Evolutionary conservation across 2,329 filamentous ascomycete genomes (phyloP), one percentile per base, ranked within the genome.

Genomic region (Penicillium sp.): DNA sequence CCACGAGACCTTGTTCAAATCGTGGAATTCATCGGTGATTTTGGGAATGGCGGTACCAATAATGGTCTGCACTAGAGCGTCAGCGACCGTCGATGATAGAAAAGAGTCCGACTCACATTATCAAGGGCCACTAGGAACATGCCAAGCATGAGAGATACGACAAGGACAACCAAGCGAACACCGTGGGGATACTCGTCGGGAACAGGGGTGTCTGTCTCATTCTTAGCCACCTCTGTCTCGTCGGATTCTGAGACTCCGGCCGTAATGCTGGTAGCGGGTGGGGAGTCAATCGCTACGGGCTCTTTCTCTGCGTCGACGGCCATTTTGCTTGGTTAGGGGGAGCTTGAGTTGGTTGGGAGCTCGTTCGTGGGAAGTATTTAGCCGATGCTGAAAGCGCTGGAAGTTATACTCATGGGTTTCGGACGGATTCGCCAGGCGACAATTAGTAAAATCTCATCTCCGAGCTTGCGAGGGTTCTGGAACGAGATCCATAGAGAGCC

Each of bases 1-100:
- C 79, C 79, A 81, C 21, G 71, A 71, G 4, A 79, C 75, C 23
- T 81, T 72, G 26, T 75, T 66, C 0, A 80, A 67, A n/a, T 69
- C 71, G 49, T 79, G 58, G 67, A 82, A 82, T 7, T 81, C 71
- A 50, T 76, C 69, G 3, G 77, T 79, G 45, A 80, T 79, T 15
- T 68, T 65, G 0, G 78, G 76, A 15, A 79, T 75, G 1, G 78
- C 78, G 1, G 68, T 70, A 6, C 58, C 67, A 9, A 70, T 26
- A 35, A 70, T 68, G 8, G 63, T 68, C 58, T 60, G 41, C 41
- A 17, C 17, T 26, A 31, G 15, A 31, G 19, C 23, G 56, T 47
- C 23, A 56, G 44, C 23, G n/a, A 4, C 46, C 9, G 26, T 48
- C 9, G 7, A 41, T 23, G n/a, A 35, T 9, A 35, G 8, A 5